Evolutionary conservation across 441 rosid genomes (phyloP).

Genomic region (Pelargonium myrrhifolium): DNA sequence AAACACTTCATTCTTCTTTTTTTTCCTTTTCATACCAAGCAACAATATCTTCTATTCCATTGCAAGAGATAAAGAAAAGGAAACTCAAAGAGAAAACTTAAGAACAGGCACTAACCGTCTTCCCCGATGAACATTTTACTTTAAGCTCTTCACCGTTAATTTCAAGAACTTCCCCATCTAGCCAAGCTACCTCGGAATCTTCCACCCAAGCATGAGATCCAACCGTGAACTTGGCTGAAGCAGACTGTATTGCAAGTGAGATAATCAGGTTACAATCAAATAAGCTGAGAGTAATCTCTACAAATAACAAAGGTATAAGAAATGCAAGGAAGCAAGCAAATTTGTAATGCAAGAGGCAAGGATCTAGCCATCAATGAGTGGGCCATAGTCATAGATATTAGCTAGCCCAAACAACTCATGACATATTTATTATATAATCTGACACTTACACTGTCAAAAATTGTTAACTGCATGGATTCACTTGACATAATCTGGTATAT

Average conservation of each 20-base stretch:
- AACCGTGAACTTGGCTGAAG: constrained; percentile 36
- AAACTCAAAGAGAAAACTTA: constrained; percentile 4
- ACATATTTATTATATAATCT: neutral
- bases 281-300: neutral
- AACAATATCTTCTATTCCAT: neutral
- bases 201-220: constrained; percentile 83
- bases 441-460: neutral
- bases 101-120: constrained; percentile 41
- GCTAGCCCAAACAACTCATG: too few species aligned
- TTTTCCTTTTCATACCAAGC: too few species aligned
- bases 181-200: constrained; percentile 76
- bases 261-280: neutral
- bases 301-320: neutral
- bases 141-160: constrained; percentile 45
- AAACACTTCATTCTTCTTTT: too few species aligned
- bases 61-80: neutral
- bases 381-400: too few species aligned
- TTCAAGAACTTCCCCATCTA: constrained; percentile 77
- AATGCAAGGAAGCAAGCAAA: neutral
- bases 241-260: constrained; percentile 36
- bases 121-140: constrained; percentile 45
- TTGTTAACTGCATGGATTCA: neutral
- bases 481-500: neutral
- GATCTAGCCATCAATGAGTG: neutral
- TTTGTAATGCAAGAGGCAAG: neutral